Base-by-base conservation (phyloP, 768 basidiomycete species). In the Tylopilus subfusipes region DNA sequence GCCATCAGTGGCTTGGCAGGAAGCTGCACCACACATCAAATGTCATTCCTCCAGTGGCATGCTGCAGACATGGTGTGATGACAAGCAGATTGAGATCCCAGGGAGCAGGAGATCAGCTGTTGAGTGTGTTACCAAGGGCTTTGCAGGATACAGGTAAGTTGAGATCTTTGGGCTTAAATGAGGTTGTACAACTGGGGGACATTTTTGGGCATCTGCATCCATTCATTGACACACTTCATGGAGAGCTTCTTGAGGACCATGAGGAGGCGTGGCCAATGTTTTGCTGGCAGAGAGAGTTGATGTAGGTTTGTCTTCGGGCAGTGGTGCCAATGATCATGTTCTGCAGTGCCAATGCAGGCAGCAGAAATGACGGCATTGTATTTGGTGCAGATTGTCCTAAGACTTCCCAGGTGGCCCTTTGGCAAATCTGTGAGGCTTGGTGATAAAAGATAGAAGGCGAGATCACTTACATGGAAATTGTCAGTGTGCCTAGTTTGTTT, bases 351-450 rank as follows among this genome's bases (percentile, higher is more conserved):
- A 6, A 82, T 79, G 55, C 91, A 93, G 3, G 96, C 95, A 0
- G 95, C 98, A 2, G 95, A 92, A 47, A 98, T 84, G 0, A 95
- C 95, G 24, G 97, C 80, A 62, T 99, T 95, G 69, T 96, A 98
- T 68, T 94, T 92, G 73, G 95, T 93, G 13, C 92, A 86, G 59
- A 98, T 98, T 2, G 92, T 90, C 9, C 96, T 96, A 3, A 98
- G 83, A 67, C 84, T 89, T 33, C 97, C 95, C 2, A 99, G 80
- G 27, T 95, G 93, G 7, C 96, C 96, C 94, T 97, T 59, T 0
- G 40, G 42, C 8, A 48, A 33, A 30, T 24, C 19, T 30, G 30
- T 60, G 19, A 14, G 19, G 27, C 24, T 52, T 9, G 24, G 38
- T 22, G 16, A 19, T 5, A 18, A 38, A 48, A 13, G 2, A 10